Evolutionary conservation across 495 filamentous ascomycete genomes (phyloP).

Genomic region (Penicillium riverlandense): DNA sequence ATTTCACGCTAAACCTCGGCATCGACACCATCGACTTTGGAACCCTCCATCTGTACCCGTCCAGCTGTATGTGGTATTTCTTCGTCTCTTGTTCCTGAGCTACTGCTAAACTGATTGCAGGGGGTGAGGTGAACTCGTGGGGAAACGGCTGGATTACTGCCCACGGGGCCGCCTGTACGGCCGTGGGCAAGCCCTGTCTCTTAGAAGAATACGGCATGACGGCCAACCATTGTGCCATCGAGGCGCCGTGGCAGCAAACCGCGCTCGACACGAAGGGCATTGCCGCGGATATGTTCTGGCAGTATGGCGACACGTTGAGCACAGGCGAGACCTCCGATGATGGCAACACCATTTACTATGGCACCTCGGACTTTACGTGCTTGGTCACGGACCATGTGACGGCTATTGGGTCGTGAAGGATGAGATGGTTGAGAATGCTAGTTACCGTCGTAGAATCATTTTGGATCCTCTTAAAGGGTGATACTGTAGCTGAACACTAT

Average conservation of each 20-base stretch:
- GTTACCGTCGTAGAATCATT: too few species aligned
- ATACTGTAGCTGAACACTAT: too few species aligned
- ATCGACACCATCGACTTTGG: slow-evolving; percentile 58
- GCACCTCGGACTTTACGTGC: slow-evolving; percentile 43
- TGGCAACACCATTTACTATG: slow-evolving; percentile 55
- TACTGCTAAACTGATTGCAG: slow-evolving; percentile 5
- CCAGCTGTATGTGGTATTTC: slow-evolving; percentile 37
- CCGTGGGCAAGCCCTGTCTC: slow-evolving; percentile 57
- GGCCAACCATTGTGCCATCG: slow-evolving; percentile 32
- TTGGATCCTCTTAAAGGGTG: too few species aligned
- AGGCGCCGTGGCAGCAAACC: slow-evolving; percentile 53
- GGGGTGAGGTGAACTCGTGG: slow-evolving; percentile 38
- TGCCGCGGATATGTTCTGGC: slow-evolving; percentile 58
- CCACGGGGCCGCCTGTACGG: slow-evolving; percentile 48
- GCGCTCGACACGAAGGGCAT: slow-evolving; percentile 42
- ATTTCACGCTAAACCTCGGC: slow-evolving; percentile 53
- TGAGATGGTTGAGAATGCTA: neutral
- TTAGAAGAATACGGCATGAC: slow-evolving; percentile 61
- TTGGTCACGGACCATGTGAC: slow-evolving; percentile 53
- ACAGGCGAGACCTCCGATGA: slow-evolving; percentile 53
- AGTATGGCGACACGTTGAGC: slow-evolving; percentile 51
- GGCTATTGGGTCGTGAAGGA: slow-evolving; percentile 22
- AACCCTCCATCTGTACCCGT: slow-evolving; percentile 60
- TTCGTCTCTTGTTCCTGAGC: slow-evolving; percentile 26
- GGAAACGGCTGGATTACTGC: slow-evolving; percentile 54